A percentile compares a stretch with the other conserved stretches of the same genome.
Evolutionary conservation across 176 grass and related monocot genomes (phyloP).

Genomic region (Oryza coarctata): DNA sequence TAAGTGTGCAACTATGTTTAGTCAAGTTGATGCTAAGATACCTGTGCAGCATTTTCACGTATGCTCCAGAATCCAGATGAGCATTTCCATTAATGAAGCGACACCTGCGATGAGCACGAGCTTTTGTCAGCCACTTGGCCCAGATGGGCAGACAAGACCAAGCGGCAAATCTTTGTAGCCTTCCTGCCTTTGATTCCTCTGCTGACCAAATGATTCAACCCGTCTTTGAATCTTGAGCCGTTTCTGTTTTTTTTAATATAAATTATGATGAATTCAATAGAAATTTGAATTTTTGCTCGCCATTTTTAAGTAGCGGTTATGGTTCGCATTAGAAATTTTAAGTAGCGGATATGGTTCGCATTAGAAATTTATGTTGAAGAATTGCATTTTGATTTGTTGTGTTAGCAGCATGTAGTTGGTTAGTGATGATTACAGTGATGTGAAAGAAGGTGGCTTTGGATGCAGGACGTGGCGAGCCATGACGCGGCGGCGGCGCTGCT

Average conservation of each 20-base stretch:
- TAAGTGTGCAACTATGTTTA: background rate
- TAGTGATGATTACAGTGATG: background rate
- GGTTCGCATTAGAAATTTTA: background rate
- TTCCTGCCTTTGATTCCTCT: background rate
- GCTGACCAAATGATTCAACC: background rate
- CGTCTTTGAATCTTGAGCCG: background rate
- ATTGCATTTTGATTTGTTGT: background rate
- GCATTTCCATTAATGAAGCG: background rate
- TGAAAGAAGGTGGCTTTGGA: background rate
- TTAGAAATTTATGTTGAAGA: background rate
- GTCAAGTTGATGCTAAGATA: background rate
- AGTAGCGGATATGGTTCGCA: too few species aligned
- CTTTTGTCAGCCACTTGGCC: background rate
- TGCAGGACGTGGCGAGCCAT: constrained; percentile 29
- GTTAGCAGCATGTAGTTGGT: background rate
- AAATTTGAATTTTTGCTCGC: background rate
- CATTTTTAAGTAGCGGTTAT: background rate
- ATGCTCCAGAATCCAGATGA: background rate
- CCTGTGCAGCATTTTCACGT: background rate
- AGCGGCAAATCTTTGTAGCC: background rate
- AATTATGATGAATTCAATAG: background rate
- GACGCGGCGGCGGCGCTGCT: background rate
- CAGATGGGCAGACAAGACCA: constrained; percentile 19
- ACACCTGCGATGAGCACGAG: background rate
- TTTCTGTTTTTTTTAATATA: too few species aligned